Percentiles rank a stretch among this genome's conserved stretches.
Evolutionary conservation across 2,329 filamentous ascomycete species (phyloP).

Genomic region (Lasiodiplodia gonubiensis): DNA sequence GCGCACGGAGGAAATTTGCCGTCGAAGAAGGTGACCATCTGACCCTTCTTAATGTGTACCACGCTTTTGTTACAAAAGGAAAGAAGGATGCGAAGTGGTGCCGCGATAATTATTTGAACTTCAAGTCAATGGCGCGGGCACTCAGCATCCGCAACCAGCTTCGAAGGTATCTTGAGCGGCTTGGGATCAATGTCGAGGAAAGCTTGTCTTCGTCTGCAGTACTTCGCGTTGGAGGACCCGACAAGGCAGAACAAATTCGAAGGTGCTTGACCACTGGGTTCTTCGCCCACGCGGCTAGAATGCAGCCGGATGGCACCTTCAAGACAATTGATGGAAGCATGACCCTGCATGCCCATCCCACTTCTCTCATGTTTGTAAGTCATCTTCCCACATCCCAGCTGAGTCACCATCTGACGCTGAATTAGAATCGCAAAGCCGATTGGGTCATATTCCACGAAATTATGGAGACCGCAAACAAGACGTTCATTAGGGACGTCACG

Average conservation of each 20-base stretch:
- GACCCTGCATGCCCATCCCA: slow-evolving; percentile 85
- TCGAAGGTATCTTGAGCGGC: slow-evolving; percentile 83
- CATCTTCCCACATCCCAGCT: neutral
- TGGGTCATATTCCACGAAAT: slow-evolving; percentile 97
- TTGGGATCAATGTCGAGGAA: slow-evolving; percentile 74
- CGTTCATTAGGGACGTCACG: slow-evolving; percentile 88
- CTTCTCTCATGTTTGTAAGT: slow-evolving; percentile 82
- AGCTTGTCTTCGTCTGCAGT: slow-evolving; percentile 53
- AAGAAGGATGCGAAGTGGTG: slow-evolving; percentile 87
- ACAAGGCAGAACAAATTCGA: slow-evolving; percentile 74
- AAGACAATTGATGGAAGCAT: slow-evolving; percentile 81
- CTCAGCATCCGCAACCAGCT: slow-evolving; percentile 87
- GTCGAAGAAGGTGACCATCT: slow-evolving; percentile 93
- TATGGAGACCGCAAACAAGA: slow-evolving; percentile 86
- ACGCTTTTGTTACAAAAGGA: slow-evolving; percentile 82
- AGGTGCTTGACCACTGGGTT: slow-evolving; percentile 88
- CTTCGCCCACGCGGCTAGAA: slow-evolving; percentile 90
- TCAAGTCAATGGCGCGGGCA: slow-evolving; percentile 79
- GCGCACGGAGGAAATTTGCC: slow-evolving; percentile 78
- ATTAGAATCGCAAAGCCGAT: slow-evolving; percentile 83
- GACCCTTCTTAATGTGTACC: slow-evolving; percentile 91
- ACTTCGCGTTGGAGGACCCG: slow-evolving; percentile 49
- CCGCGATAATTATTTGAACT: slow-evolving; percentile 84
- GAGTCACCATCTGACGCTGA: neutral
- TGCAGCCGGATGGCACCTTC: slow-evolving; percentile 93